These are phyloP conservation scores for Blastocystis sp. DNA, from an alignment of 352 stramenopile genomes.

Conservation along the genomic window DNA sequence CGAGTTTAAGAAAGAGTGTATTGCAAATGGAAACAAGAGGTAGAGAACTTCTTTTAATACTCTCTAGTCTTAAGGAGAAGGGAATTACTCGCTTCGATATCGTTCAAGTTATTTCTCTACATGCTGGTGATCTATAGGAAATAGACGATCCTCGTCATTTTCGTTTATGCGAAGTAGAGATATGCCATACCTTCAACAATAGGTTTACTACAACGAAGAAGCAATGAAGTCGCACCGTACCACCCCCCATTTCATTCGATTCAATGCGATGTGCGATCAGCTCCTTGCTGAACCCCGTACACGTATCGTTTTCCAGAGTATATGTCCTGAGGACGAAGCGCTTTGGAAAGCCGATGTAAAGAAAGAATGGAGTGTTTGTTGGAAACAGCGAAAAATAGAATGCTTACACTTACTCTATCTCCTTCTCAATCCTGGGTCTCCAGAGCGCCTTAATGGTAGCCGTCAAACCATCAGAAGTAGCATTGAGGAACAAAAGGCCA, in stretches of 20 bases:
- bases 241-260: slow-evolving; percentile 17
- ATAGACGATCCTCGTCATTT: slow-evolving; percentile 1
- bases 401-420: slow-evolving; percentile 26
- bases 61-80: background rate
- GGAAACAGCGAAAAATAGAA: background rate
- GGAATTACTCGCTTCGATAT: slow-evolving; percentile 48
- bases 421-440: slow-evolving; percentile 54
- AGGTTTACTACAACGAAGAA: slow-evolving; percentile 41
- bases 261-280: slow-evolving; percentile 48
- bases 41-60: background rate
- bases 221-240: slow-evolving; percentile 1
- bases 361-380: background rate
- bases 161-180: background rate
- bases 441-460: slow-evolving; percentile 52
- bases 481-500: slow-evolving; percentile 53
- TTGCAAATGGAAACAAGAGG: slow-evolving; percentile 16
- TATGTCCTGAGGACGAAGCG: background rate
- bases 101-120: background rate
- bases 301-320: background rate
- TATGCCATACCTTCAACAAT: background rate
- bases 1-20: slow-evolving; percentile 45
- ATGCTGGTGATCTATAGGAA: background rate
- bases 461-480: slow-evolving; percentile 57
- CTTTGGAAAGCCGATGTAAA: background rate
- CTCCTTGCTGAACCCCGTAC: background rate